phyloP scores from a whole-genome alignment of 2,329 filamentous ascomycete species.

The Colletotrichum echinochloae region DNA sequence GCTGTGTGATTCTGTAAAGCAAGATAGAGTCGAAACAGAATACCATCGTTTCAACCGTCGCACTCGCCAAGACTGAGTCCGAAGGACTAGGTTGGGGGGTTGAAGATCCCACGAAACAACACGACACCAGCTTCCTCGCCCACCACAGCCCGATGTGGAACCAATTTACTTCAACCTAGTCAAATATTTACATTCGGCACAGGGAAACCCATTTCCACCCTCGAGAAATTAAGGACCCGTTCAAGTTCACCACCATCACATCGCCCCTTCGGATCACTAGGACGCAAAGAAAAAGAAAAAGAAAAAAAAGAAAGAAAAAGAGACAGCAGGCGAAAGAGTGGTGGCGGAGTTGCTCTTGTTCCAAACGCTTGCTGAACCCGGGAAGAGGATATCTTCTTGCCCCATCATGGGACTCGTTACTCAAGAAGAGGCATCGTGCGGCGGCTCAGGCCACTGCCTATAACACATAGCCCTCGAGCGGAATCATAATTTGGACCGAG shows the following conservation, averaged over 20 bases:
- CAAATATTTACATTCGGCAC: not conserved
- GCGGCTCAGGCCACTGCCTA: too few species aligned
- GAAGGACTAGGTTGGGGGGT: not conserved
- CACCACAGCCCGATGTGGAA: not conserved
- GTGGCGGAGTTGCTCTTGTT: not conserved
- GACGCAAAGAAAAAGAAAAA: not conserved
- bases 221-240: not conserved
- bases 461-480: too few species aligned
- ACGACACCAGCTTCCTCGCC: too few species aligned
- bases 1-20: not conserved
- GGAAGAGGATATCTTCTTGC: too few species aligned
- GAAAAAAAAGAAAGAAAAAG: not conserved
- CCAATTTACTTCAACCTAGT: not conserved
- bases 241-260: not conserved
- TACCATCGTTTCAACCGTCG: not conserved
- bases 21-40: not conserved
- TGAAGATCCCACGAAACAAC: not conserved
- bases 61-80: not conserved
- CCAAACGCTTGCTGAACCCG: not conserved
- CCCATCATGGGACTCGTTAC: not conserved
- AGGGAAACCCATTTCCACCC: not conserved
- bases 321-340: not conserved
- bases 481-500: not conserved
- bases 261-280: too few species aligned
- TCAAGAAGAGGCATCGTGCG: not conserved